Evolutionary conservation across 73 alveolate species (phyloP).

Genomic region (Paramecium octaurelia): DNA sequence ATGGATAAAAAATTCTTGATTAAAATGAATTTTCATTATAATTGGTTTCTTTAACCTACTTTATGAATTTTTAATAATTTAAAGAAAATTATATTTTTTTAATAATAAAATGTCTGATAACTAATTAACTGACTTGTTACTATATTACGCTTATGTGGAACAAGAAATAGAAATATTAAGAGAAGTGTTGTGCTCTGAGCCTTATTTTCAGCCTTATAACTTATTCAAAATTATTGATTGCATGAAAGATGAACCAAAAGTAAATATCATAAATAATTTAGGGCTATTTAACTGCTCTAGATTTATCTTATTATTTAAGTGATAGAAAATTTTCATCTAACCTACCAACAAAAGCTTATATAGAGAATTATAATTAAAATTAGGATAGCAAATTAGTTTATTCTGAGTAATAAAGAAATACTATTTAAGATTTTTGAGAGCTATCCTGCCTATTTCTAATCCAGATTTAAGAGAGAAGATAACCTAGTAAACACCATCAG

Average conservation of each 20-base stretch:
- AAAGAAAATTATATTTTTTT: background rate
- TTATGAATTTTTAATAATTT: background rate
- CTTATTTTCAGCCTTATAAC: constrained; percentile 7
- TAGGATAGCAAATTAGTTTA: background rate
- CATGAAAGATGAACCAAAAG: background rate
- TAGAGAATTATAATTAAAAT: constrained; percentile 1
- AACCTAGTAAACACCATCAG: background rate
- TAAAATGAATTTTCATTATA: background rate
- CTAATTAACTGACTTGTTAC: constrained; percentile 14
- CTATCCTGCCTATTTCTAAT: background rate
- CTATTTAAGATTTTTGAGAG: background rate
- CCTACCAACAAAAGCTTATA: background rate
- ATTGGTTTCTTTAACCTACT: background rate
- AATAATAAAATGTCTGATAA: background rate
- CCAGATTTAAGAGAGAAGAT: background rate
- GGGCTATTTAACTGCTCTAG: background rate
- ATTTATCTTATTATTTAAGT: background rate
- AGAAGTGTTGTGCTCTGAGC: background rate
- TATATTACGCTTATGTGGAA: background rate
- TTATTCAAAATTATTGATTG: background rate
- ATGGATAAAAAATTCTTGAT: background rate
- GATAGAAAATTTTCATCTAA: background rate
- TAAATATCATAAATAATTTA: background rate
- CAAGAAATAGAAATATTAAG: background rate
- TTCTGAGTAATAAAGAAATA: background rate